Evolutionary conservation across 2,329 filamentous ascomycete species (phyloP), one percentile per base, ranked within the genome.

Genomic region (Exophiala alcalophila): DNA sequence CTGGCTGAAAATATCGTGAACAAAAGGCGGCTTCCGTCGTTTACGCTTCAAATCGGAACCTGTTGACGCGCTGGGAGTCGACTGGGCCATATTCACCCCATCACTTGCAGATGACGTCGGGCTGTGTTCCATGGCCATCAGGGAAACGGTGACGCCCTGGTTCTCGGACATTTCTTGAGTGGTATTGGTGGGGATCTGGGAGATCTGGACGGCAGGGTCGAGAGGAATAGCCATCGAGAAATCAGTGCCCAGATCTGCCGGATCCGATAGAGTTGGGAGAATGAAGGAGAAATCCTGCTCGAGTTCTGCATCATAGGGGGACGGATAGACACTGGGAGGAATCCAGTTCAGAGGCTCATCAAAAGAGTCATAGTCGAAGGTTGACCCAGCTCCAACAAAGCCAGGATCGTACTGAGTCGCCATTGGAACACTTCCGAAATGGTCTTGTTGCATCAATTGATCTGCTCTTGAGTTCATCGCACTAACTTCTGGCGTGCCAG

Each of bases 241-340:
- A 16, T 53, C 48, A 4, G 35, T 23, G n/a, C 33, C 45, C 8
- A 52, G 25, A 14, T 38, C 44, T 11, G 49, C 14, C 6, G 42
- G 28, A 6, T 38, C 42, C 2, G 44, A 41, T 7, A 53, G 31
- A 3, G 48, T 16, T 14, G 50, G 50, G 4, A 53, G 41, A 19
- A 53, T 50, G 38, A 53, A 53, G 8, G 50, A 49, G 29, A 53
- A 53, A 23, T 53, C 12, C 57, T 69, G 19, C 60, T 62, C 18
- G 61, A 69, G 46, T 65, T 63, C 62, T 65, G 68, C 56, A 50
- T 57, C 56, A 48, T 57, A 24, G 47, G 64, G 12, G 49, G 67
- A 47, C 59, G 63, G 5, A 46, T 66, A 18, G 55, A 66, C 1
- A 61, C 65, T 49, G 61, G 47, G 47, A 12, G 66, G 6, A 60